Base-by-base conservation (phyloP, 306 rosid species). In the Quercus alba region DNA sequence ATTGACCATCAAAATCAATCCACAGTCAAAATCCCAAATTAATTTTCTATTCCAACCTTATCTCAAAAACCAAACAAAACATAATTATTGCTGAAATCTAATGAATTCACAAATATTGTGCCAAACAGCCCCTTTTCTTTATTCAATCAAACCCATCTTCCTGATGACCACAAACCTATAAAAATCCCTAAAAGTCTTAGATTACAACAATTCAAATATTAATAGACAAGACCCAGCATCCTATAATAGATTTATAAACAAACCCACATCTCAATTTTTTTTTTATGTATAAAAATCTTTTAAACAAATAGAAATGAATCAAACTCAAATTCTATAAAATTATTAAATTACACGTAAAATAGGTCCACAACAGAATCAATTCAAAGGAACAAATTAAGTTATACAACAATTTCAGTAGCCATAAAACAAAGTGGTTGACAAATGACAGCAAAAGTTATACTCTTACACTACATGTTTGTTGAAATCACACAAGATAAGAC, bases 261-360 rank as follows among this genome's bases (percentile, higher is more conserved):
- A 57, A 57, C 9, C 49, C 46, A 64, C 55, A 35, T 5, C 35
- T 13, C 20, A 17, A 66, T 0, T 6, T 35, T 35, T 35, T 35
- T 5, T 5, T 35, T 0, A 68, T 57, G 31, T 61, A 68, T 13
- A 35, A 1, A 35, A 66, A 31, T 31, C 15, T 31, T 31, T 66
- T 33, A 17, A 66, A 66, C 5, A 31, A 25, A 66, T 20, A 8
- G 21, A 66, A 31, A 17, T 2, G 18, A 3, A 31, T 7, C 4
- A 30, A 57, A 75, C 67, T 73, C 19, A 38, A 81, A 78, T 81
- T 25, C 33, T 71, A 81, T 10, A 17, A 64, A 31, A 8, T n/a
- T 15, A 35, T 35, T 35, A 35, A 35, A 35, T 35, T 35, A 35
- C 41, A 35, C 9, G 1, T 35, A 35, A 35, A 69, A 6, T 20